Conservation (phyloP, 192 early-diverging fungal species). For the Helicostylum pulchrum region DNA sequence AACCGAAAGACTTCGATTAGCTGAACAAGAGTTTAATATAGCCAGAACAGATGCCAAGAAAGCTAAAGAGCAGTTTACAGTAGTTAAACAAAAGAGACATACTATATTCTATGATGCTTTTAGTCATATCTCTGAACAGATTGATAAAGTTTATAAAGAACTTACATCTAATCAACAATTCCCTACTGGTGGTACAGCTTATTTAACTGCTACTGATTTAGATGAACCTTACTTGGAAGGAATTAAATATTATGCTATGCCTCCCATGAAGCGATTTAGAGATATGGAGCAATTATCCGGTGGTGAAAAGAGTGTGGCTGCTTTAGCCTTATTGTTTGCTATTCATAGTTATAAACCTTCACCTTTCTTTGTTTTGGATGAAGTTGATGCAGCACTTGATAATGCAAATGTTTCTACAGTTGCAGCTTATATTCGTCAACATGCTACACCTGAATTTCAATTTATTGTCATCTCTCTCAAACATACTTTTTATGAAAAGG, state of each 20-base stretch:
- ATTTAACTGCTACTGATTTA: constrained; percentile 86
- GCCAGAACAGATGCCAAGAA: constrained; percentile 76
- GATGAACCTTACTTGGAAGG: constrained; percentile 95
- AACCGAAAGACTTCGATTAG: constrained; percentile 70
- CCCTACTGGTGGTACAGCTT: constrained; percentile 92
- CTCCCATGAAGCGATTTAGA: constrained; percentile 97
- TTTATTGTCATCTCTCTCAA: constrained; percentile 99
- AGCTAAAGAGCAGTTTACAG: constrained; percentile 79
- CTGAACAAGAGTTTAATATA: constrained; percentile 80
- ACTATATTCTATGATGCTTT: constrained; percentile 79
- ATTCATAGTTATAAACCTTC: constrained; percentile 93
- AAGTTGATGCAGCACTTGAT: constrained; percentile 98
- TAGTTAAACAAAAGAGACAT: constrained; percentile 78
- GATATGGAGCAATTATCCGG: constrained; percentile 99
- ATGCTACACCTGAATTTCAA: constrained; percentile 69
- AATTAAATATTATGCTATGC: constrained; percentile 98
- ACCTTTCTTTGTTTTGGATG: constrained; percentile 99
- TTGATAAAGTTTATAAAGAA: constrained; percentile 96
- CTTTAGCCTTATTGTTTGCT: constrained; percentile 94
- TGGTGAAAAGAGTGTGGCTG: constrained; percentile 98
- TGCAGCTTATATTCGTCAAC: constrained; percentile 83
- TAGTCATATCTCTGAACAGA: constrained; percentile 84
- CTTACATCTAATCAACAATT: constrained; percentile 84
- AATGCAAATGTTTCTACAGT: constrained; percentile 94
- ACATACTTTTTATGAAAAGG: constrained; percentile 89